A percentile compares a stretch with the other conserved stretches of the same genome.
phyloP scores from a whole-genome alignment of 2,329 filamentous ascomycete genomes.

The Monilinia aucupariae region DNA sequence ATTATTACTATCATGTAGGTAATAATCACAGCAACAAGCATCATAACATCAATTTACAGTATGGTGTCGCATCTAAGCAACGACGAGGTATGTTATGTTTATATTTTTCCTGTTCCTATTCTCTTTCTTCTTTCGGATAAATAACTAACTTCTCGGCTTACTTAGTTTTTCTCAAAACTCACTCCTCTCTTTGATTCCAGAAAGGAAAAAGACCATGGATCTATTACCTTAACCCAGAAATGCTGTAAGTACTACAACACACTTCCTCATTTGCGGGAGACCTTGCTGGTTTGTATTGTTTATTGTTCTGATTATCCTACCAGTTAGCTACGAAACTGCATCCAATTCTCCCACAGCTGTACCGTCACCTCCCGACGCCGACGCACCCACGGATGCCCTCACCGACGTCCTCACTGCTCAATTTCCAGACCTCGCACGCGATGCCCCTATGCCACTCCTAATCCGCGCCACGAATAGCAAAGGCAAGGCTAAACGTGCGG shows the following conservation, averaged over 20 bases:
- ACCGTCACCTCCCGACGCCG: not conserved
- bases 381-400: slow-evolving; percentile 5
- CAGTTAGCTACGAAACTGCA: slow-evolving; percentile 1
- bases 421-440: slow-evolving; percentile 55
- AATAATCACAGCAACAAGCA: slow-evolving; percentile 11
- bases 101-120: not conserved
- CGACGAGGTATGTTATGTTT: slow-evolving; percentile 47
- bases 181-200: slow-evolving; percentile 10
- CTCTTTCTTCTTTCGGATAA: not conserved
- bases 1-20: too few relatives aligned
- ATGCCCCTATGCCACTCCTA: slow-evolving; percentile 63
- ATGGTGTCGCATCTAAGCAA: slow-evolving; percentile 49
- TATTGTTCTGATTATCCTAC: not conserved
- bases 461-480: slow-evolving; percentile 47
- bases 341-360: not conserved
- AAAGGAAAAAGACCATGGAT: slow-evolving; percentile 61
- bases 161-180: slow-evolving; percentile 58
- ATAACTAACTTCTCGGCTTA: slow-evolving; percentile 8
- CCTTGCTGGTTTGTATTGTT: too few relatives aligned
- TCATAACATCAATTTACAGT: slow-evolving; percentile 2
- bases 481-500: not conserved
- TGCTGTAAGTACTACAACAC: slow-evolving; percentile 47
- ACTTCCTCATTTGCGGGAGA: not conserved
- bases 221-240: slow-evolving; percentile 72
- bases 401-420: slow-evolving; percentile 39